These are phyloP conservation scores for Iris pallida DNA, from an alignment of 116 monocot species.

Conservation along the genomic window DNA sequence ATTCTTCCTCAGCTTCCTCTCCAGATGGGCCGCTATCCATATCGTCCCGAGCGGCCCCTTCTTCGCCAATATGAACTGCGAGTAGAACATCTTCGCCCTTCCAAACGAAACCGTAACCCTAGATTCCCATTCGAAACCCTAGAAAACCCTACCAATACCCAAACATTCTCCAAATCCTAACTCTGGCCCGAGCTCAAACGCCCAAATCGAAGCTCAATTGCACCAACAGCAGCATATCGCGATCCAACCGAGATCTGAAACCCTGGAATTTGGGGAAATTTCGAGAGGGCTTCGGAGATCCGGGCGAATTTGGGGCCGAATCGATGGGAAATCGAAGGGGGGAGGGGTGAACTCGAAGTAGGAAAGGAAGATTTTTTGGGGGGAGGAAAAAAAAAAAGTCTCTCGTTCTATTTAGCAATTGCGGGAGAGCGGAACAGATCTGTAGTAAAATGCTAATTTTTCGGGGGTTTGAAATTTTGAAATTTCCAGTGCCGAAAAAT, in stretches of 20 bases:
- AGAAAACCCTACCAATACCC: slow-evolving; percentile 10
- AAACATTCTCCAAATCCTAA: slow-evolving; percentile 10
- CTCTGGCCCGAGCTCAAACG: neutral
- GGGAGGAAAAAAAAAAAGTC: too few species aligned
- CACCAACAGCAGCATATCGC: neutral
- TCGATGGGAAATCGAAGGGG: neutral
- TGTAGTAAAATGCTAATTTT: too few species aligned
- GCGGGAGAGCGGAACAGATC: too few species aligned
- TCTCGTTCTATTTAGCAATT: too few species aligned
- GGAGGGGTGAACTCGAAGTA: neutral
- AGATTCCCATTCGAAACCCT: slow-evolving; percentile 22
- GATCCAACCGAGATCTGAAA: neutral
- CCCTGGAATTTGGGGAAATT: too few species aligned
- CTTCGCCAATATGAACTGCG: slow-evolving; percentile 97
- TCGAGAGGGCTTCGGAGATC: neutral
- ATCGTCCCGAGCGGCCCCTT: slow-evolving; percentile 99
- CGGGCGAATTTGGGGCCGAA: neutral
- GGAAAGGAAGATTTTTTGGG: neutral
- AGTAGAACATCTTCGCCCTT: slow-evolving; percentile 76
- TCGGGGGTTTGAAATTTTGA: too few species aligned
- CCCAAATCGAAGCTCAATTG: slow-evolving; percentile 5
- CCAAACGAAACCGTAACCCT: neutral
- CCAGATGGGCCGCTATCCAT: slow-evolving; percentile 99
- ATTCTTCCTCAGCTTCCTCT: slow-evolving; percentile 96
- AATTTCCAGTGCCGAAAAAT: too few species aligned